These are phyloP conservation scores for Cordyceps pruinosa DNA, from an alignment of 2,329 filamentous ascomycete genomes.

Conservation along the genomic window DNA sequence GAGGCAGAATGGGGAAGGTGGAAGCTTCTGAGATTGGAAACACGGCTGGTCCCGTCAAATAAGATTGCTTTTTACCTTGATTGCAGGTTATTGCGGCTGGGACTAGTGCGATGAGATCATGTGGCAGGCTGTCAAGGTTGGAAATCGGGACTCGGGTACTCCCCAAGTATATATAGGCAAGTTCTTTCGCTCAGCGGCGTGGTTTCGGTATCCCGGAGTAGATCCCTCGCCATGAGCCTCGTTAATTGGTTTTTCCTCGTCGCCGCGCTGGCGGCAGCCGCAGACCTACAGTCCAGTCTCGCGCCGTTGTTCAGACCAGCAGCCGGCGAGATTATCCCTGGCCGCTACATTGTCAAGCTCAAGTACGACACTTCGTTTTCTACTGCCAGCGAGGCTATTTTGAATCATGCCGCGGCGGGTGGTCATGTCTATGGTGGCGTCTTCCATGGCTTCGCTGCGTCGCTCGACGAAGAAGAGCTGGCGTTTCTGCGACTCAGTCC, in stretches of 20 bases:
- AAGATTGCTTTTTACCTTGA: background rate
- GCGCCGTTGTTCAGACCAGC: constrained; percentile 3
- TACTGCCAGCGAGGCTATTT: background rate
- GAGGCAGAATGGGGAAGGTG: background rate
- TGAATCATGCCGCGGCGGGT: background rate
- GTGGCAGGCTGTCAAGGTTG: background rate
- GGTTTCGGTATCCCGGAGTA: background rate
- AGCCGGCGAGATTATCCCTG: background rate
- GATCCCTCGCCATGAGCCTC: background rate
- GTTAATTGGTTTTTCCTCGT: background rate
- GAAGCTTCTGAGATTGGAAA: background rate
- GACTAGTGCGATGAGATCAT: background rate
- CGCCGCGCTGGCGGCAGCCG: background rate
- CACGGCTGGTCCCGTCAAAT: background rate
- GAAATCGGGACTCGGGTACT: too few species aligned
- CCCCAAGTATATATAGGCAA: background rate
- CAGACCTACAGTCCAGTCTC: background rate
- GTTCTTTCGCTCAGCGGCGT: background rate
- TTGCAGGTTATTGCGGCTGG: background rate
- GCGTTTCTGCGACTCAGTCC: background rate
- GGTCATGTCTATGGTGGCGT: background rate
- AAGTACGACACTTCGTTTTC: background rate
- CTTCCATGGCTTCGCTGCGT: background rate
- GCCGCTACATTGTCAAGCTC: constrained; percentile 8
- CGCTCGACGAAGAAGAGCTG: background rate